These are phyloP conservation scores for Penicillium psychrosexuale DNA, from an alignment of 2,329 filamentous ascomycete species.

Conservation along the genomic window DNA sequence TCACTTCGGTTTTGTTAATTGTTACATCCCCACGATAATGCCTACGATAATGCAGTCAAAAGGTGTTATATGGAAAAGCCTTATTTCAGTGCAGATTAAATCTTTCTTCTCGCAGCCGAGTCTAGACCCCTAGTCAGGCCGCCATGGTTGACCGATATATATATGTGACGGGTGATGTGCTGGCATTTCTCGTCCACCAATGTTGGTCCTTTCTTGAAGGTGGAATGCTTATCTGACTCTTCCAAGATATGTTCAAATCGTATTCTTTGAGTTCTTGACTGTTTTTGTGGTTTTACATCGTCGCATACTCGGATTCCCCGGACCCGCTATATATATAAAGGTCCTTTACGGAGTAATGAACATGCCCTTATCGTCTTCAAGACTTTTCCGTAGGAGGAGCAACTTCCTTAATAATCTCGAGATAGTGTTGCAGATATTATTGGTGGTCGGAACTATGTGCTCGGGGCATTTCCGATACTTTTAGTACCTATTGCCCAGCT, in stretches of 20 bases:
- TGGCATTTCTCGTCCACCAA: slow-evolving; percentile 23
- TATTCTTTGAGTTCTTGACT: slow-evolving; percentile 24
- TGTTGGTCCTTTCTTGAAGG: not conserved
- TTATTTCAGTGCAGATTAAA: not conserved
- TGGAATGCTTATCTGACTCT: slow-evolving; percentile 16
- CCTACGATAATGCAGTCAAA: slow-evolving; percentile 23
- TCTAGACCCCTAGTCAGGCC: slow-evolving; percentile 16
- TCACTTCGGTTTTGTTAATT: no score
- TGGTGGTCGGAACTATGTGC: not conserved
- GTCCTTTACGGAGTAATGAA: not conserved
- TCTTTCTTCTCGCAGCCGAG: not conserved
- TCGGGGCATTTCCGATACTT: not conserved
- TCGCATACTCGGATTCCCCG: slow-evolving; percentile 15
- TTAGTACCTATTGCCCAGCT: not conserved
- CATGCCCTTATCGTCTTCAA: no score
- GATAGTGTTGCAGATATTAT: not conserved
- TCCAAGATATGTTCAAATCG: slow-evolving; percentile 13
- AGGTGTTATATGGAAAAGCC: not conserved
- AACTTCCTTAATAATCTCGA: no score
- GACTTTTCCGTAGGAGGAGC: no score
- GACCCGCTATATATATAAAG: slow-evolving; percentile 11
- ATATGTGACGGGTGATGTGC: slow-evolving; percentile 25
- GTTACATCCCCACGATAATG: slow-evolving; percentile 17
- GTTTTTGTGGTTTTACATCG: slow-evolving; percentile 17
- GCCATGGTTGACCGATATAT: slow-evolving; percentile 26